Conservation (phyloP, 2,329 filamentous ascomycete genomes). For the Alternaria tenuissima region DNA sequence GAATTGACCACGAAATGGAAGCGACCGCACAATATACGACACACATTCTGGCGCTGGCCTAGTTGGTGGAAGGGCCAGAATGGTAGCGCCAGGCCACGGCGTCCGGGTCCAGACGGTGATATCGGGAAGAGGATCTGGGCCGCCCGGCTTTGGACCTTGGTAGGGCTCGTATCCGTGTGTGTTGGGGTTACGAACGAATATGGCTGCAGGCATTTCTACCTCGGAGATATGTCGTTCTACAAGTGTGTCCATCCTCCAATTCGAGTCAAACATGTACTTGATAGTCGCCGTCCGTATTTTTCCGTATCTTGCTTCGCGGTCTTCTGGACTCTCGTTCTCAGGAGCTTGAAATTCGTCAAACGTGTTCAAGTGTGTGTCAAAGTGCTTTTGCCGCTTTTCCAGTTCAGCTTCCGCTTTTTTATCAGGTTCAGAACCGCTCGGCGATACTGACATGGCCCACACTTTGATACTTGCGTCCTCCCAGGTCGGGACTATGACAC, state of each 20-base stretch:
- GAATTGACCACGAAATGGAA: constrained; percentile 83
- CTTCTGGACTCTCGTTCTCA: constrained; percentile 40
- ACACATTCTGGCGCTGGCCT: constrained; percentile 72
- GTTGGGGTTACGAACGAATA: constrained; percentile 71
- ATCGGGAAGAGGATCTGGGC: constrained; percentile 62
- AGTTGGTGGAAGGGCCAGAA: constrained; percentile 73
- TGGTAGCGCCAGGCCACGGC: constrained; percentile 78
- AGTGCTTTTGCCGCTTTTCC: constrained; percentile 30
- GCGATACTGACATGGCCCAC: constrained; percentile 76
- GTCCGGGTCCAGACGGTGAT: constrained; percentile 75
- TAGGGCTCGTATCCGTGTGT: constrained; percentile 74
- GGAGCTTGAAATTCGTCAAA: constrained; percentile 44
- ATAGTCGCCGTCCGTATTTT: constrained; percentile 69
- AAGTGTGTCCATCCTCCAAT: constrained; percentile 76
- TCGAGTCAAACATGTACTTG: constrained; percentile 79
- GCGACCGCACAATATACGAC: constrained; percentile 85
- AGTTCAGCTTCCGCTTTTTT: constrained; percentile 27
- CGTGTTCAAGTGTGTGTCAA: constrained; percentile 37
- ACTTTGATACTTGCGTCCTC: constrained; percentile 79
- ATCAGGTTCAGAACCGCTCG: constrained; percentile 22
- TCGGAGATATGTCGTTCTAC: constrained; percentile 71
- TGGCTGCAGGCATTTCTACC: constrained; percentile 71
- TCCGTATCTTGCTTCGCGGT: constrained; percentile 55
- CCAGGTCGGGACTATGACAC: constrained; percentile 69
- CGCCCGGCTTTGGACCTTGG: constrained; percentile 69